phyloP scores from a whole-genome alignment of 805 yeast genomes.

The Candida orba region DNA sequence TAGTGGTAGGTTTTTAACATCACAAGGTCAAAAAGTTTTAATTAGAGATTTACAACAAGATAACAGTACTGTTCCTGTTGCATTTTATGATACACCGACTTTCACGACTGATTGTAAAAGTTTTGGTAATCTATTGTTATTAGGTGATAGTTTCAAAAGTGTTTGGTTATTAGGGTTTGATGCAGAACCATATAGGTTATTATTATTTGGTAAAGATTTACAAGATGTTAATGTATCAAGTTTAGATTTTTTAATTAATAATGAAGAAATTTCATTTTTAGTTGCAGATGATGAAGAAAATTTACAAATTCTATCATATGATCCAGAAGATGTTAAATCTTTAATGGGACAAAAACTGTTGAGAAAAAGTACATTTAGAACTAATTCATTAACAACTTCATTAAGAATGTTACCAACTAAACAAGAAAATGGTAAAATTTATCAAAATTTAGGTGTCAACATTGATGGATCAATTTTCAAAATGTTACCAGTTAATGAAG shows the following conservation, averaged over 20 bases:
- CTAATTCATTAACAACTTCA: constrained; percentile 54
- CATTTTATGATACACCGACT: constrained; percentile 81
- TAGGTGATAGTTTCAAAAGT: constrained; percentile 77
- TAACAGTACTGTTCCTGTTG: constrained; percentile 84
- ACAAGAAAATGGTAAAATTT: constrained; percentile 29
- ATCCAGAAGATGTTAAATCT: constrained; percentile 86
- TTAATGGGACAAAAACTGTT: constrained; percentile 71
- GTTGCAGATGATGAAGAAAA: constrained; percentile 62
- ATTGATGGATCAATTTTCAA: constrained; percentile 74
- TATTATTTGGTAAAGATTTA: constrained; percentile 68
- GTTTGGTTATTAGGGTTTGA: constrained; percentile 83
- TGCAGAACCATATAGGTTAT: constrained; percentile 89
- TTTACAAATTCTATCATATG: constrained; percentile 73
- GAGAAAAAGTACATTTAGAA: constrained; percentile 60
- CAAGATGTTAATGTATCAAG: constrained; percentile 53
- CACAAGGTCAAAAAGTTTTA: constrained; percentile 78
- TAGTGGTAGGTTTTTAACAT: constrained; percentile 73
- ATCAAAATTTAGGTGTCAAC: constrained; percentile 64
- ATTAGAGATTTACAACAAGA: constrained; percentile 83
- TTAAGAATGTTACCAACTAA: constrained; percentile 36
- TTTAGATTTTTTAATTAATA: constrained; percentile 70
- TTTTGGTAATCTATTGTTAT: constrained; percentile 70
- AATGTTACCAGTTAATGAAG: constrained; percentile 69
- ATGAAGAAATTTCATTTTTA: constrained; percentile 59
- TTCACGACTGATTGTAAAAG: constrained; percentile 74